Conservation (phyloP, 306 rosid species). For the Sindora glabra region DNA sequence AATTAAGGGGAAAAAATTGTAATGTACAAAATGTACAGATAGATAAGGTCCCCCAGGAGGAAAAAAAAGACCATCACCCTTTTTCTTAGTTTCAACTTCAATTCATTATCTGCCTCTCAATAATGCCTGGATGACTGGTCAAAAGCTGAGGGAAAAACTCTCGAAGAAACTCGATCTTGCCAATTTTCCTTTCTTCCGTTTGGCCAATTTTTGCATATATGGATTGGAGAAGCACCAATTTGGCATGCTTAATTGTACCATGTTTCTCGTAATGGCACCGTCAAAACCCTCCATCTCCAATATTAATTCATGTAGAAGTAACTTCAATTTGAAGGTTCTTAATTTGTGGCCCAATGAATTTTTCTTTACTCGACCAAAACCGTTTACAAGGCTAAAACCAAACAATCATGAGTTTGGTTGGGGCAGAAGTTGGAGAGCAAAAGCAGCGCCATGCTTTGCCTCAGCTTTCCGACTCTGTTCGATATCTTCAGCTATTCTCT, state of each 20-base stretch:
- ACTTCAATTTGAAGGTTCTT: no score
- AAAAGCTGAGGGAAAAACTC: constrained; percentile 14
- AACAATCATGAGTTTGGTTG: constrained; percentile 17
- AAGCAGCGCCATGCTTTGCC: constrained; percentile 29
- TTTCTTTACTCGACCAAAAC: constrained; percentile 7
- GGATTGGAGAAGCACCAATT: constrained; percentile 16
- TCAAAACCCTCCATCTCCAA: constrained; percentile 8
- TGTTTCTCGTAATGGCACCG: neutral
- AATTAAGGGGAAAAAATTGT: constrained; percentile 25
- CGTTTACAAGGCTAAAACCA: constrained; percentile 11
- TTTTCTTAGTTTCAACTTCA: constrained; percentile 29
- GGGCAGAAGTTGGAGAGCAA: constrained; percentile 27
- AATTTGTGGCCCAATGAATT: neutral
- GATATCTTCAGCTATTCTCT: constrained; percentile 74
- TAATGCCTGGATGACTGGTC: neutral
- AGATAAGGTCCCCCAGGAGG: constrained; percentile 20
- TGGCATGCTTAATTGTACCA: constrained; percentile 18
- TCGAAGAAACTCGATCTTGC: neutral
- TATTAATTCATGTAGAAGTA: neutral
- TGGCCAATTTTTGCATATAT: constrained; percentile 13
- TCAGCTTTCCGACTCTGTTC: constrained; percentile 57
- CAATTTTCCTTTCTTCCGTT: neutral
- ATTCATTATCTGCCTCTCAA: constrained; percentile 20
- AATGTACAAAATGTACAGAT: constrained; percentile 39
- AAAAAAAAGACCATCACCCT: neutral